phyloP scores from a whole-genome alignment of 768 basidiomycete genomes.

The Tylopilus felleus region DNA sequence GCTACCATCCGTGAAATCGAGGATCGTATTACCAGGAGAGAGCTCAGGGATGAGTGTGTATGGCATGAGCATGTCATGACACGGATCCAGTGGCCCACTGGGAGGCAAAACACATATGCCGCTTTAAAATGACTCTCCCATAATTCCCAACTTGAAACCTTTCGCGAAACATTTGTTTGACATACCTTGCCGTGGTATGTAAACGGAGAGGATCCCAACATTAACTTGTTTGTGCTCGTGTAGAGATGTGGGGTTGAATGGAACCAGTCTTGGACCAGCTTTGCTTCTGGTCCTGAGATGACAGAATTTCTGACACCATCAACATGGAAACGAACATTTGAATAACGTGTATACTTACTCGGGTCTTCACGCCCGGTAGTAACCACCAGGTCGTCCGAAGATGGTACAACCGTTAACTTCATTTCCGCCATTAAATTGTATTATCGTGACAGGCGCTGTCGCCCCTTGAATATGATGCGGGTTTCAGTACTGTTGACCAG shows the following conservation, averaged over 20 bases:
- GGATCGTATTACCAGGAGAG: too few relatives aligned
- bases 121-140: background rate
- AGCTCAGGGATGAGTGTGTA: too few relatives aligned
- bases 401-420: background rate
- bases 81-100: too few relatives aligned
- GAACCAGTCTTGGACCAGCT: too few relatives aligned
- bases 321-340: background rate
- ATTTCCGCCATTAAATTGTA: background rate
- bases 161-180: conserved; percentile 3
- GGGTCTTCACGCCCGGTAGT: background rate
- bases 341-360: background rate
- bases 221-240: background rate
- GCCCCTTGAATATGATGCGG: background rate
- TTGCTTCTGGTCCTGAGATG: background rate
- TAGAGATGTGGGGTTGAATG: background rate
- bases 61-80: too few relatives aligned
- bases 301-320: too few relatives aligned
- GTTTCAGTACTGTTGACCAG: background rate
- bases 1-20: too few relatives aligned
- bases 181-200: too few relatives aligned
- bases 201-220: background rate
- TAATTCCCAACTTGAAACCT: conserved; percentile 3
- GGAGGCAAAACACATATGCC: too few relatives aligned
- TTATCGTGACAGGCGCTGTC: background rate
- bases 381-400: background rate